A percentile compares a stretch with the other conserved stretches of the same genome.
Evolutionary conservation across 2,329 filamentous ascomycete genomes (phyloP).

Genomic region (Trichoderma koningiopsis): DNA sequence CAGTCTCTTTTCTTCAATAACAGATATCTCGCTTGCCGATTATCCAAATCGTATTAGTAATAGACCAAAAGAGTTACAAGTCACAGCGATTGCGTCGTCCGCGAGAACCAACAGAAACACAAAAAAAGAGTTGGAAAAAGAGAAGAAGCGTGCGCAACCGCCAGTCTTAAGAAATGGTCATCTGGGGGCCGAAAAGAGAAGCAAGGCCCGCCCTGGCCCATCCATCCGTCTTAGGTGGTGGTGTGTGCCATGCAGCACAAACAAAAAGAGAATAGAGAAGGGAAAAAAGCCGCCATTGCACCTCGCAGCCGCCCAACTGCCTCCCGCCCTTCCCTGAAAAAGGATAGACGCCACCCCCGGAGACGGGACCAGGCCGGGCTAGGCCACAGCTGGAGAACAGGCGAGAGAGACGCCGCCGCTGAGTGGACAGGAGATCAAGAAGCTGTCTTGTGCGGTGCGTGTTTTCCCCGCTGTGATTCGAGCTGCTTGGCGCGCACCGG

Average conservation of each 20-base stretch:
- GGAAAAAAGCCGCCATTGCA: conserved; percentile 1
- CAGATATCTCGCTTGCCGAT: neutral
- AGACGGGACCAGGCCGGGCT: conserved; percentile 3
- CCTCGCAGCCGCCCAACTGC: conserved; percentile 32
- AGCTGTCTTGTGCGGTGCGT: neutral
- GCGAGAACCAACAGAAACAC: neutral
- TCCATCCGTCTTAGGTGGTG: neutral
- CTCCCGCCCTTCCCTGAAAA: neutral
- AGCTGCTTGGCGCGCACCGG: conserved; percentile 29
- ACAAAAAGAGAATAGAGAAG: neutral
- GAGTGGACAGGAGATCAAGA: neutral
- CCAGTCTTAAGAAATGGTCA: conserved; percentile 14
- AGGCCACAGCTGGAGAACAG: neutral
- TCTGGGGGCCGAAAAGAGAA: conserved; percentile 20
- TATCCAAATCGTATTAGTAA: neutral
- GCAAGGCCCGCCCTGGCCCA: conserved; percentile 14
- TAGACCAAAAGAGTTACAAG: neutral
- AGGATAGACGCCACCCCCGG: conserved; percentile 20
- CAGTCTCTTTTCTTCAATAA: neutral
- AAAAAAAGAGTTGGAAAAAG: neutral
- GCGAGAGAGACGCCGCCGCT: neutral
- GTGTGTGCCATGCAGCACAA: neutral
- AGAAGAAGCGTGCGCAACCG: conserved; percentile 10
- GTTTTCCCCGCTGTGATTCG: conserved; percentile 35
- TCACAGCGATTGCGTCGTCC: neutral